Conservation (phyloP, 345 rosid species). For the Citrus reticulata region DNA sequence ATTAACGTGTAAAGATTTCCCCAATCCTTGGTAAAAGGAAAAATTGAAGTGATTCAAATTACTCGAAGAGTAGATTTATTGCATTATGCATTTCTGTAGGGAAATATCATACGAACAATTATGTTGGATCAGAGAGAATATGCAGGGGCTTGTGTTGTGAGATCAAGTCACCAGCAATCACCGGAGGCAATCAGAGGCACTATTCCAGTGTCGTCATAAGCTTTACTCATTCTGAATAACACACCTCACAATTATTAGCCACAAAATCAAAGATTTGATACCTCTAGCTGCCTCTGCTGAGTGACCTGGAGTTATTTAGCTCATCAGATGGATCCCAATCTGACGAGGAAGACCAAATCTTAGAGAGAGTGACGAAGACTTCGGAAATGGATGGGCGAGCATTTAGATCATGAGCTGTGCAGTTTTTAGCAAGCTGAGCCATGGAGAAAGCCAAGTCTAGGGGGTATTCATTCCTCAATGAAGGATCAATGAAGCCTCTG, state of each 20-base stretch:
- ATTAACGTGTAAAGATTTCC: background rate
- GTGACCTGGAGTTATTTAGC: constrained; percentile 42
- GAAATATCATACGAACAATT: background rate
- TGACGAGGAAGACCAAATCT: constrained; percentile 63
- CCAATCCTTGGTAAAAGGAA: background rate
- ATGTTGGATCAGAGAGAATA: background rate
- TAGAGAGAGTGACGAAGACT: constrained; percentile 50
- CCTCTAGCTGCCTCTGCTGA: constrained; percentile 27
- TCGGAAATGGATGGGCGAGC: constrained; percentile 56
- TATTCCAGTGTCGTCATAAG: background rate
- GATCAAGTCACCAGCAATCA: background rate
- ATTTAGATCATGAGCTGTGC: constrained; percentile 60
- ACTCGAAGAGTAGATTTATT: background rate
- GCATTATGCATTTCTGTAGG: background rate
- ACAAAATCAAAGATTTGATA: background rate
- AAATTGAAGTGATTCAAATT: background rate
- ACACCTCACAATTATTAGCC: background rate
- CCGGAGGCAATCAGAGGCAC: background rate
- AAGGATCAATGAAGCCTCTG: constrained; percentile 55
- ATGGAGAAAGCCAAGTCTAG: constrained; percentile 74
- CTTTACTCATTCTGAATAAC: background rate
- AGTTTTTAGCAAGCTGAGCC: constrained; percentile 68
- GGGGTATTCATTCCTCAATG: constrained; percentile 58
- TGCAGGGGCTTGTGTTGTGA: background rate
- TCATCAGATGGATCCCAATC: constrained; percentile 94